phyloP scores from a whole-genome alignment of 139 green algal genomes.

The Pseudopediastrum boryanum region DNA sequence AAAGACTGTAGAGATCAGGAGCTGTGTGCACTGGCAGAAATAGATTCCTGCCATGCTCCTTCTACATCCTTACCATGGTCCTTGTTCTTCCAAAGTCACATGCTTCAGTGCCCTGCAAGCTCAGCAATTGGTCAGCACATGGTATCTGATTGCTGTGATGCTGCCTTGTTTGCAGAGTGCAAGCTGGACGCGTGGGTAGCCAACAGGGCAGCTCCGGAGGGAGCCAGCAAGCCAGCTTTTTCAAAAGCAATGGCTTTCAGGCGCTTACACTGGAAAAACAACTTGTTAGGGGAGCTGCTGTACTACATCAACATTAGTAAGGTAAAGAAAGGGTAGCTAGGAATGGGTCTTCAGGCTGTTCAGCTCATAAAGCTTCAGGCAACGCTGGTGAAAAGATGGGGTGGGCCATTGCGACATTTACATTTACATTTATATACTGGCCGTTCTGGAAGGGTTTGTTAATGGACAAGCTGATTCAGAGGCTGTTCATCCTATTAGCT shows the following conservation, averaged over 20 bases:
- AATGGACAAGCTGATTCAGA: not conserved
- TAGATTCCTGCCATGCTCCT: too few species aligned
- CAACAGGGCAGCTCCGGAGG: not conserved
- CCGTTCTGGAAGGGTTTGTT: not conserved
- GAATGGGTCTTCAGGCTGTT: too few species aligned
- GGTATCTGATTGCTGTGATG: too few species aligned
- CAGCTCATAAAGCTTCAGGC: not conserved
- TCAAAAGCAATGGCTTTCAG: conserved; percentile 53
- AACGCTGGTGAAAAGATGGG: too few species aligned
- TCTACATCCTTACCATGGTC: too few species aligned
- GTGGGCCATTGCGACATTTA: not conserved
- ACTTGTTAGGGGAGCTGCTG: conserved; percentile 51
- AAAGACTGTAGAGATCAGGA: too few species aligned
- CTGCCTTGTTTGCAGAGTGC: conserved; percentile 50
- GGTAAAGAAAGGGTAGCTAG: conserved; percentile 19
- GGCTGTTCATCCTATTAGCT: not conserved
- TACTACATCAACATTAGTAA: conserved; percentile 59
- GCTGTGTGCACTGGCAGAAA: too few species aligned
- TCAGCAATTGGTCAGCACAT: too few species aligned
- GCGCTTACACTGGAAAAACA: conserved; percentile 72
- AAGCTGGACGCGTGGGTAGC: conserved; percentile 57
- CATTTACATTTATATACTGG: not conserved
- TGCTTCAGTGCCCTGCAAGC: too few species aligned
- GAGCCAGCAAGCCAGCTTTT: conserved; percentile 35
- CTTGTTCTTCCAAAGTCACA: too few species aligned